Base-by-base conservation (phyloP, 2,329 filamentous ascomycete genomes). In the Botrytis fragariae region DNA sequence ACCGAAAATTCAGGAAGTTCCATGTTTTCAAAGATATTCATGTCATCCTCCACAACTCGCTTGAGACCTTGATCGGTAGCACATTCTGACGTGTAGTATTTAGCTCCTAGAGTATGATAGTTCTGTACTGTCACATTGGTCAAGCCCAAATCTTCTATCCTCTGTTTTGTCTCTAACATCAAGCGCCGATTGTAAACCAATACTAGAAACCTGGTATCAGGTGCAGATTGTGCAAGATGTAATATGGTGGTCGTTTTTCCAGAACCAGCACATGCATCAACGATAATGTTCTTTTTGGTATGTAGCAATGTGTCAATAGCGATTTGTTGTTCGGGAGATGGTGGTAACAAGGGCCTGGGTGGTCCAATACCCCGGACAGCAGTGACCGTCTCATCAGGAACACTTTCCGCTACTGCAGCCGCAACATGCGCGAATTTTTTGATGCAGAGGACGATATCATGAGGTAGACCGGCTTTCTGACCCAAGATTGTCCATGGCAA, bases 1-100 rank as follows among this genome's bases (percentile, higher is more conserved):
- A 71, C 35, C 3, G 69, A 64, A 39, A 71, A 71, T 12, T 64
- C 69, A 25, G 69, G 69, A 64, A 71, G 69, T 71, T 64, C 18
- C 69, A 64, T 64, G 9, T 45, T 60, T 9, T 54, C 22, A 20
- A 71, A 3, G 12, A 71, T 45, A 54, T n/a, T 20, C 59, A 71
- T 54, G 12, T 64, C 59, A 71, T 64, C 20, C 22, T 71, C 57
- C 3, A 71, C 69, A 64, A 35, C 59, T 51, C 69, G 69, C 59
- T 71, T 71, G 44, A 71, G 69, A 39, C 69, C 69, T 54, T 71
- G 69, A 54, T 71, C 69, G 29, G 69, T 71, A 14, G 59, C 44
- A 64, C 57, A 71, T 64, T 71, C 69, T 29, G 69, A 42, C 1
- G 69, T 71, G 45, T 71, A 71, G 32, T 71, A 71, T 8, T 44